Percentiles rank a stretch among this genome's conserved stretches.
These are phyloP conservation scores for Fagopyrum homotropicum DNA, from an alignment of 148 eudicot species.

Conservation along the genomic window DNA sequence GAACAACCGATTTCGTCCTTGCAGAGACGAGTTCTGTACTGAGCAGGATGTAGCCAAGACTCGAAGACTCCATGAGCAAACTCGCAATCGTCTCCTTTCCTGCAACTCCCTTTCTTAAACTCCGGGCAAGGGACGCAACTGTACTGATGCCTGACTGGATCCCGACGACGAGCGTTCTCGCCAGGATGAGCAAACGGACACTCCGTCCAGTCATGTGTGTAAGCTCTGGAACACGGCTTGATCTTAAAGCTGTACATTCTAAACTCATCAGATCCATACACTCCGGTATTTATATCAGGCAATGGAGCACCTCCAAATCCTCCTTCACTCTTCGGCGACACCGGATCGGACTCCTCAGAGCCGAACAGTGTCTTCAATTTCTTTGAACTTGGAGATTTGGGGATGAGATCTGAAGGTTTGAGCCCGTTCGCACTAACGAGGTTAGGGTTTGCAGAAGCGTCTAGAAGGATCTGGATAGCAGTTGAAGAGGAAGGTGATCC, in stretches of 20 bases:
- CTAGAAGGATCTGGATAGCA: conserved; percentile 6
- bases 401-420: conserved; percentile 8
- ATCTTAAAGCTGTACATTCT: conserved; percentile 10
- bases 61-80: conserved; percentile 11
- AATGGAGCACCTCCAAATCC: neutral
- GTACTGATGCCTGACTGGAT: neutral
- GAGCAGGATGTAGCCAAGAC: conserved; percentile 11
- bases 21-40: conserved; percentile 11
- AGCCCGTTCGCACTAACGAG: neutral
- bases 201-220: conserved; percentile 14
- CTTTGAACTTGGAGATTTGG: neutral
- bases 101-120: conserved; percentile 9
- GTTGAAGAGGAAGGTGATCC: neutral
- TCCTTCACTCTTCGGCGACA: neutral
- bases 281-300: conserved; percentile 6
- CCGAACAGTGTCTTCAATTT: neutral
- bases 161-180: conserved; percentile 12
- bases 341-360: conserved; percentile 1
- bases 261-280: conserved; percentile 4
- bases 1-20: conserved; percentile 7
- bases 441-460: conserved; percentile 9
- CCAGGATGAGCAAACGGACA: conserved; percentile 13
- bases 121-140: conserved; percentile 14
- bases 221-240: conserved; percentile 8
- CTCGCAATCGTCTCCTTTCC: conserved; percentile 9